Conservation (phyloP, 495 filamentous ascomycete species). For the Aspergillus mulundensis region DNA sequence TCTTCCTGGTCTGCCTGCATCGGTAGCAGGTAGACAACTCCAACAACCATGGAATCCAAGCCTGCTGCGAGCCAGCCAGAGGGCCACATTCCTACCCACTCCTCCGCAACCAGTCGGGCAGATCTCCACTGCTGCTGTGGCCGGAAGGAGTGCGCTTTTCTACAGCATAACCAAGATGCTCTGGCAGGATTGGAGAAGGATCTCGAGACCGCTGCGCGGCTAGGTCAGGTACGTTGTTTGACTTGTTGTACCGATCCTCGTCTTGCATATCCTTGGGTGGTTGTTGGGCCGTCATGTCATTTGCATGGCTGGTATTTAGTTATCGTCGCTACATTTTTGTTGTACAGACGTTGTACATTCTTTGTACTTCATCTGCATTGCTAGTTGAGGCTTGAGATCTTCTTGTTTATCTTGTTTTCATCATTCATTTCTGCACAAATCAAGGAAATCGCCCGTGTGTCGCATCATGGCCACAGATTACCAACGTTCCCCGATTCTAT, state of each 20-base stretch:
- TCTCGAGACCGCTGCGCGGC: conserved; percentile 73
- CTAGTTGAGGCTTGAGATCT: conserved; percentile 9
- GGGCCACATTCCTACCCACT: conserved; percentile 39
- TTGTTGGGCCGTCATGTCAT: conserved; percentile 8
- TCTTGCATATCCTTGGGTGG: conserved; percentile 5
- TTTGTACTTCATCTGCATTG: conserved; percentile 11
- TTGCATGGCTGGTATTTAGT: neutral
- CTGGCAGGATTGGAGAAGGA: conserved; percentile 80
- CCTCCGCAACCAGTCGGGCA: conserved; percentile 22
- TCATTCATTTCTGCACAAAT: neutral
- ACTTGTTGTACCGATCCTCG: conserved; percentile 1
- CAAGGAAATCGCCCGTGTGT: neutral
- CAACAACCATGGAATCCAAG: conserved; percentile 30
- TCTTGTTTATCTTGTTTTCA: neutral
- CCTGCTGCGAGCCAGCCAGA: conserved; percentile 8
- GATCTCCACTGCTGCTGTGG: conserved; percentile 77
- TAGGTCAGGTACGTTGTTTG: conserved; percentile 72
- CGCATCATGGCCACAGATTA: conserved; percentile 14
- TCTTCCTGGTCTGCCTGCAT: neutral
- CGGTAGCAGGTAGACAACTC: neutral
- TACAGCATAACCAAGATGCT: conserved; percentile 72
- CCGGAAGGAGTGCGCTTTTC: conserved; percentile 69
- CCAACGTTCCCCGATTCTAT: conserved; percentile 26
- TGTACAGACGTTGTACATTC: conserved; percentile 1
- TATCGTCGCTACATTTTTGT: conserved; percentile 7